Evolutionary conservation across 2,329 filamentous ascomycete species (phyloP), one percentile per base, ranked within the genome.

Genomic region (Aspergillus caelatus): DNA sequence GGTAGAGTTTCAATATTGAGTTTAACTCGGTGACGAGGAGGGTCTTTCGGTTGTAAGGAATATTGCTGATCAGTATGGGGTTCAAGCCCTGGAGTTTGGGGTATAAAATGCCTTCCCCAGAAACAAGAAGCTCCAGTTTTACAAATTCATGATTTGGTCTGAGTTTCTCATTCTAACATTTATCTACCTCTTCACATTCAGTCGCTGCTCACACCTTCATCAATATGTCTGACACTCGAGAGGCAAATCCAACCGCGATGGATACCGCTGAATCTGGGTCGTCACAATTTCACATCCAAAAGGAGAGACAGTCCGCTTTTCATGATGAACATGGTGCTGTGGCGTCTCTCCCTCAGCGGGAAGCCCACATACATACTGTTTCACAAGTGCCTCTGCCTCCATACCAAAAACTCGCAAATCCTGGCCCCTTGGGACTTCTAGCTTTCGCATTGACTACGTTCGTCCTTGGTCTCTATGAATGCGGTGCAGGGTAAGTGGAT

Each of bases 391-490:
- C 50, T 19, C 6, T 26, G n/a, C 67, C 67, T 1, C 61, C 62
- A 21, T 68, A 60, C 50, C 53, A 57, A 75, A 85, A 83, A 65
- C 81, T 86, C 71, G 86, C 81, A 73, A 88, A 88, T 74, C 86
- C 86, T 54, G 85, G 85, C 62, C 86, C 86, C 11, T 80, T 88
- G 26, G 86, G 86, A 61, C 81, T 88, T 54, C 83, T 86, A 57
- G 86, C 85, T 77, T 90, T 90, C 76, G 86, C 87, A n/a, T 72
- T 88, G 67, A 89, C 88, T 11, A 89, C 87, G 11, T 89, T 90
- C 71, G 81, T 87, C 16, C 81, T 90, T 41, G 82, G 81, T 30
- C 71, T 85, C 1, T 81, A 81, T 65, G 75, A 81, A 58, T 81
- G 79, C 59, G 80, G 80, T 60, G 80, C 77, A 64, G 79, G 79